phyloP scores from a whole-genome alignment of 225 moss, liverwort and hornwort species.

The Neckera pumila region DNA sequence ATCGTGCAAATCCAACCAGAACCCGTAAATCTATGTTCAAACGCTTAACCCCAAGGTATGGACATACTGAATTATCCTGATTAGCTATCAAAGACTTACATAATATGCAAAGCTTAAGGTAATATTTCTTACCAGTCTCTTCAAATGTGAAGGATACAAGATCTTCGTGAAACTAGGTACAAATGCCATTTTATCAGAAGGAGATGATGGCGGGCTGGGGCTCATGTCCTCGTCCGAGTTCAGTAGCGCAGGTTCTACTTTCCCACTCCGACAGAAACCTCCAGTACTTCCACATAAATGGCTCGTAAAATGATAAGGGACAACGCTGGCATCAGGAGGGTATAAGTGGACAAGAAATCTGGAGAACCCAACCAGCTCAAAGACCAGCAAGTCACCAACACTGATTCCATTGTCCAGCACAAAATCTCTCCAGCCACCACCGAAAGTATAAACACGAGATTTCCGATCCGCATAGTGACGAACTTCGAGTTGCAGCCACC shows the following conservation, averaged over 20 bases:
- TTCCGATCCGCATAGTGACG: neutral
- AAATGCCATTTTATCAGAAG: neutral
- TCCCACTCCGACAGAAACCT: neutral
- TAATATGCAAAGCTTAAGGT: neutral
- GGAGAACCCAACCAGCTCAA: neutral
- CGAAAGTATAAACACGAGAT: neutral
- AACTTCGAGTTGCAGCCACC: neutral
- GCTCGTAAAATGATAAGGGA: neutral
- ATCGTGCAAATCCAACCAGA: neutral
- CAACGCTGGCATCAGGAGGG: neutral
- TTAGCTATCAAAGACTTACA: neutral
- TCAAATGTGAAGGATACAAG: neutral
- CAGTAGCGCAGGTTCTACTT: neutral
- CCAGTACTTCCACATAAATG: neutral
- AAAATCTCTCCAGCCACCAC: neutral
- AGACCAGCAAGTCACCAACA: neutral
- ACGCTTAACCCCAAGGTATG: neutral
- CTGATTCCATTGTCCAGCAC: neutral
- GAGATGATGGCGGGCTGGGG: neutral
- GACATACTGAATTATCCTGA: neutral
- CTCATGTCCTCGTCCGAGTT: neutral
- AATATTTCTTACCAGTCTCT: neutral
- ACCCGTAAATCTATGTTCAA: neutral
- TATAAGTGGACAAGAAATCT: slow-evolving; percentile 4
- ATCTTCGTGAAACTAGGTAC: neutral